These are phyloP conservation scores for Penicillium frequentans DNA, from an alignment of 2,329 filamentous ascomycete genomes.

Conservation along the genomic window DNA sequence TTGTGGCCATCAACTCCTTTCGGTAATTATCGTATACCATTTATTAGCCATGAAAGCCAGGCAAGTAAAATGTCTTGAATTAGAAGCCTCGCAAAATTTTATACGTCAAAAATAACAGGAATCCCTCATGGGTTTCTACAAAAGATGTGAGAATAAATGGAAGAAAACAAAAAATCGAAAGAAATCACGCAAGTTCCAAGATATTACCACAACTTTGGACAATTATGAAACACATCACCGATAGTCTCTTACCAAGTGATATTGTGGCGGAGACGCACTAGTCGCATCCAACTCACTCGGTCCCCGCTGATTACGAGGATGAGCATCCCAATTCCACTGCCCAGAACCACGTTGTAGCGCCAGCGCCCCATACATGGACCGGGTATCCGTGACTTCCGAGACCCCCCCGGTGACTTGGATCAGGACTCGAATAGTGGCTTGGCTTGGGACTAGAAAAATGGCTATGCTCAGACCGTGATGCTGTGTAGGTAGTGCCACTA, in stretches of 20 bases:
- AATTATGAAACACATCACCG: background rate
- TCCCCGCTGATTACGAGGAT: background rate
- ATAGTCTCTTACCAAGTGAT: background rate
- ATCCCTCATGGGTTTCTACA: background rate
- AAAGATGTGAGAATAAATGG: background rate
- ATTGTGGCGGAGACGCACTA: background rate
- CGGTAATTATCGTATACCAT: too few relatives aligned
- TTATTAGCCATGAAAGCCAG: too few relatives aligned
- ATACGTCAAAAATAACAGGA: background rate
- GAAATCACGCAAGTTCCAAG: background rate
- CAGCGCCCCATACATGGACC: background rate
- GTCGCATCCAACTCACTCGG: conserved; percentile 2
- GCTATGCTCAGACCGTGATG: background rate
- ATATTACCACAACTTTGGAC: background rate
- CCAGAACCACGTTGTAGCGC: background rate
- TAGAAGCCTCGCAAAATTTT: too few relatives aligned
- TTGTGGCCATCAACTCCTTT: too few relatives aligned
- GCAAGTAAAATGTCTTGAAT: too few relatives aligned
- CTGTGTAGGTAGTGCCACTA: background rate
- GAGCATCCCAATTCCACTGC: conserved; percentile 3
- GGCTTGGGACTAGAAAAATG: background rate
- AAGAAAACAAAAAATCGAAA: background rate
- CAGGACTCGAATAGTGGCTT: background rate
- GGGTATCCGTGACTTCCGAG: background rate
- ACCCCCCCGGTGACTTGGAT: background rate